Base-by-base conservation (phyloP, 2,329 filamentous ascomycete genomes). In the Aureobasidium sp. region DNA sequence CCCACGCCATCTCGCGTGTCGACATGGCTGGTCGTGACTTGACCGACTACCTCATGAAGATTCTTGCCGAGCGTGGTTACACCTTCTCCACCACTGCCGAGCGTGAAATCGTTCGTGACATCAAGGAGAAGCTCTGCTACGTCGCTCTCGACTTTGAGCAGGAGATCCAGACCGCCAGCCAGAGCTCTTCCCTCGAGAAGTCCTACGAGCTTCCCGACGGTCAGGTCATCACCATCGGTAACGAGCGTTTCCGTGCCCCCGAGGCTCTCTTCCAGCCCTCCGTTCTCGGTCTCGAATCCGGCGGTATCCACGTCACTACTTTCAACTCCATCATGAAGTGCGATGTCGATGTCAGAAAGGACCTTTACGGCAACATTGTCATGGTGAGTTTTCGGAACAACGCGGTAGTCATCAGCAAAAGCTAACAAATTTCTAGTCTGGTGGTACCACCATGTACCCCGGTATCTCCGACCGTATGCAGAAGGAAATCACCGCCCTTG, bases 291-390 rank as follows among this genome's bases (percentile, higher is more conserved):
- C 92, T 97, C 75, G 94, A 99, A 84, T 91, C 87, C 80, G 93
- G 93, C 77, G 94, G 94, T 82, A 97, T 99, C 82, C 94, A 97
- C 84, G 92, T 96, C 78, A 97, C 93, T 78, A 97, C 94, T 74
- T 97, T 97, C 90, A 97, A 97, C 89, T 97, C 94, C 75, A 97
- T 99, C 88, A 97, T 97, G 91, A 99, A 99, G 90, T 97, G 94
- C 81, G 94, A 99, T 82, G 92, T 99, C 80, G 94, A 99, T 80
- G 94, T 99, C 82, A 90, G 94, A 85, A 97, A 97, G 88, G 94
- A 97, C 81, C 88, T 99, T 71, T 99, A 99, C 82, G 92, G 92
- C 80, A 99, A 99, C 89, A 97, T 99, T 77, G 94, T 99, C 84
- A 97, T 97, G 94, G 92, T 97, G 88, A 71, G 91, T 83, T 68